These are phyloP conservation scores for Helianthus annuus DNA, from an alignment of 129 eudicot genomes.

Conservation along the genomic window DNA sequence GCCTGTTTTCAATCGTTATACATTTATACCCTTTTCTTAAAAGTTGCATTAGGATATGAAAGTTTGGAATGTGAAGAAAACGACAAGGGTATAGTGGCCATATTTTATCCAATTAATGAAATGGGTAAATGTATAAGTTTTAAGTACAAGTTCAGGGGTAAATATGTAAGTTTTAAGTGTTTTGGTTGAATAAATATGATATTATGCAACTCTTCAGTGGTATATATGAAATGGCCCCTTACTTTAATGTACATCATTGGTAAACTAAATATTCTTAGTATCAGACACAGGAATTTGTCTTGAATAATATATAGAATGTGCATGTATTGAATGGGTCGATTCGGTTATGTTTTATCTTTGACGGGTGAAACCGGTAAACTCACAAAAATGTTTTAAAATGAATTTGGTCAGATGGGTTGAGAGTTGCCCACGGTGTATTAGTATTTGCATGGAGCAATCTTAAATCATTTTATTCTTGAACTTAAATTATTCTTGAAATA, in stretches of 20 bases:
- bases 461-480: not conserved
- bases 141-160: not conserved
- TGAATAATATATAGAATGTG: slow-evolving; percentile 5
- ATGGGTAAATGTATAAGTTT: not conserved
- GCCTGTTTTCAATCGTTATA: too few relatives aligned
- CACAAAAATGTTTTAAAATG: not conserved
- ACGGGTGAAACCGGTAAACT: not conserved
- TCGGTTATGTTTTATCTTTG: not conserved
- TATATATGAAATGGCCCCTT: not conserved
- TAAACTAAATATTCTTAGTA: not conserved
- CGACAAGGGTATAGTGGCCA: not conserved
- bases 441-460: not conserved
- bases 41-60: not conserved
- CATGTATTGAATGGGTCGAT: not conserved
- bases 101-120: not conserved
- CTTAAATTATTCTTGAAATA: not conserved
- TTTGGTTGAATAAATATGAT: not conserved
- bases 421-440: not conserved
- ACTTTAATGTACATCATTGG: not conserved
- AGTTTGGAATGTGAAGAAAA: not conserved
- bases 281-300: not conserved
- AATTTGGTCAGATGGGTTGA: not conserved
- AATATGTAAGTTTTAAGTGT: not conserved
- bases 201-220: not conserved
- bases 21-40: too few relatives aligned